Base-by-base conservation (phyloP, 2,329 filamentous ascomycete species). In the Epichloe elymi region DNA sequence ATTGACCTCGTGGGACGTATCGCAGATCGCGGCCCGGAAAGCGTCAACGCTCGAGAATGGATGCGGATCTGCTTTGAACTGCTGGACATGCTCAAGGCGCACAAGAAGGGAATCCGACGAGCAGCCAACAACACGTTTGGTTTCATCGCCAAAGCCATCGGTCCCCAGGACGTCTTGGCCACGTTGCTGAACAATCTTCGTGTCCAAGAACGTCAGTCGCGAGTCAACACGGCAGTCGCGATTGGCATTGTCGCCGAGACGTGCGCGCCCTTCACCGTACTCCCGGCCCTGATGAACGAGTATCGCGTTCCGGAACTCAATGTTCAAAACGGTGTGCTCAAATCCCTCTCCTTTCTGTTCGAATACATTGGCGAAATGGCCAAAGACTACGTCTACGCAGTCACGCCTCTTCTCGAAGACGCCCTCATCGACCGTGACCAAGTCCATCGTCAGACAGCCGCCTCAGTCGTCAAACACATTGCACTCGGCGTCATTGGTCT, bases 291-390 rank as follows among this genome's bases (percentile, higher is more conserved):
- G 55, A 98, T 98, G 94, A 98, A 98, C 71, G 93, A 98, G 68
- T 98, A 98, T 69, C 86, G 93, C 50, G 93, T 98, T 8, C 93
- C 93, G 0, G 93, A 98, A 70, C 83, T 98, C 58, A 98, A 98
- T 65, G 93, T 98, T 26, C 93, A 98, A 67, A 98, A 98, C 60
- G 93, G 93, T 71, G 93, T 98, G 36, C 82, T 98, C 64, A 98
- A 98, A 68, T 90, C 90, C 5, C 78, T 98, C 49, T 94, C 88
- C 6, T 98, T 98, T 77, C 76, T 98, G 54, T 98, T 97, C 64
- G 93, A 98, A 65, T 98, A 98, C 70, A 98, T 98, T 66, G 93
- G 93, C 56, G 93, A 98, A 69, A 97, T 98, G 93, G 88, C 89
- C 56, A 98, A 97, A 71, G 93, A 98, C 69, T 98, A 98, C 66